Conservation (phyloP, 345 rosid species). For the Bretschneidera sinensis region DNA sequence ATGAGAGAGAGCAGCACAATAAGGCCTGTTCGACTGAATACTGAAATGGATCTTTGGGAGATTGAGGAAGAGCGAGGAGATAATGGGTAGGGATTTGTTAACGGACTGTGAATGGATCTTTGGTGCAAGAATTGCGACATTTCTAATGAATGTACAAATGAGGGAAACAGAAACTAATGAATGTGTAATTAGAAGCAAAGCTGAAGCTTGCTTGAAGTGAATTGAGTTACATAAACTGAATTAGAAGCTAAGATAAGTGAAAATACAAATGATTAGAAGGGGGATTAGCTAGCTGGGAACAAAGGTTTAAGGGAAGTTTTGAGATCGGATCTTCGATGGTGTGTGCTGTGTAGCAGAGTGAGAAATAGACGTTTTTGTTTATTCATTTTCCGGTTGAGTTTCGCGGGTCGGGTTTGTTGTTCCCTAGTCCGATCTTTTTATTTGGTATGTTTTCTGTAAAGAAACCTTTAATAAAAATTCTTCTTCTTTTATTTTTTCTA, state of each 20-base stretch:
- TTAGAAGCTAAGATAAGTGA: neutral
- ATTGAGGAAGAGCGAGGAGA: constrained; percentile 42
- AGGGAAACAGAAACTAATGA: no score
- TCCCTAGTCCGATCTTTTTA: no score
- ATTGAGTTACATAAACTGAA: neutral
- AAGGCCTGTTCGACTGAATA: constrained; percentile 57
- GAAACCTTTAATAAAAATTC: no score
- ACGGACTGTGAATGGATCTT: constrained; percentile 49
- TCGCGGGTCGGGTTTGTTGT: no score
- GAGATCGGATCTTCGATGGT: neutral
- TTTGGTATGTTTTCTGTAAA: no score
- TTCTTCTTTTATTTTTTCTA: constrained; percentile 18
- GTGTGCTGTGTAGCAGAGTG: neutral
- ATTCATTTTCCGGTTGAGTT: no score
- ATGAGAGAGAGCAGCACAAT: constrained; percentile 51
- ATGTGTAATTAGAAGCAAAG: no score
- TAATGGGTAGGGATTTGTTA: constrained; percentile 38
- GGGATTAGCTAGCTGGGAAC: neutral
- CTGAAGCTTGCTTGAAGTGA: no score
- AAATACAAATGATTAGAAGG: no score
- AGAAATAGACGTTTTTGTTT: no score
- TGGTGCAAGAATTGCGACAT: constrained; percentile 53
- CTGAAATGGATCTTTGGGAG: constrained; percentile 42
- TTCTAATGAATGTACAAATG: no score
- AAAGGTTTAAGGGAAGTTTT: neutral